Percentiles rank a stretch among this genome's conserved stretches.
phyloP scores from a whole-genome alignment of 2,329 filamentous ascomycete genomes.

The Leptographium wingfieldii region DNA sequence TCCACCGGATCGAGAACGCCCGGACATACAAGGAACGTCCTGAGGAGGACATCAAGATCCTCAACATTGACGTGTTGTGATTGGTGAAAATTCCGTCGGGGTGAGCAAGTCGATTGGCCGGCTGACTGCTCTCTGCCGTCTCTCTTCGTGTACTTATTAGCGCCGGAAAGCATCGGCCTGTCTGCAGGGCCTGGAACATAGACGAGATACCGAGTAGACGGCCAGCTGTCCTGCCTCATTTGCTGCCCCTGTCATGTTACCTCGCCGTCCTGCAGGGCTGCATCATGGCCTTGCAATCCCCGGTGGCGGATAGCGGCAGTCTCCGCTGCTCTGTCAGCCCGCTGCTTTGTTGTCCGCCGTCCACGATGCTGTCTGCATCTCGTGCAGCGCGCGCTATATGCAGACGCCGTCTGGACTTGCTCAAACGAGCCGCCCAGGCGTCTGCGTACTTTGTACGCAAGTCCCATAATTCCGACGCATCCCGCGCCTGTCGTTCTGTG shows the following conservation, averaged over 20 bases:
- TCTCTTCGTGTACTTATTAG: background rate
- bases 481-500: background rate
- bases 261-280: background rate
- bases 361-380: background rate
- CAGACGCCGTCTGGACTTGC: conserved; percentile 1
- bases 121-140: background rate
- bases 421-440: background rate
- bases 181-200: background rate
- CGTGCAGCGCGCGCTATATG: background rate
- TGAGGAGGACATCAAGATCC: conserved; percentile 92
- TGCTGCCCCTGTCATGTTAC: background rate
- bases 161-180: background rate
- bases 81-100: background rate
- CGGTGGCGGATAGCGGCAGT: background rate
- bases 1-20: conserved; percentile 89
- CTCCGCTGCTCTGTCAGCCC: background rate
- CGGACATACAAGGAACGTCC: conserved; percentile 86
- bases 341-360: background rate
- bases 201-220: background rate
- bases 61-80: conserved; percentile 62
- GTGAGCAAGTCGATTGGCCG: no score
- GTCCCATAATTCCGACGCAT: conserved; percentile 1
- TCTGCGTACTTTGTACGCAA: no score
- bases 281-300: background rate
- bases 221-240: no score